A percentile compares a stretch with the other conserved stretches of the same genome.
Evolutionary conservation across 441 rosid species (phyloP).

Genomic region (Erysimum cheiri): DNA sequence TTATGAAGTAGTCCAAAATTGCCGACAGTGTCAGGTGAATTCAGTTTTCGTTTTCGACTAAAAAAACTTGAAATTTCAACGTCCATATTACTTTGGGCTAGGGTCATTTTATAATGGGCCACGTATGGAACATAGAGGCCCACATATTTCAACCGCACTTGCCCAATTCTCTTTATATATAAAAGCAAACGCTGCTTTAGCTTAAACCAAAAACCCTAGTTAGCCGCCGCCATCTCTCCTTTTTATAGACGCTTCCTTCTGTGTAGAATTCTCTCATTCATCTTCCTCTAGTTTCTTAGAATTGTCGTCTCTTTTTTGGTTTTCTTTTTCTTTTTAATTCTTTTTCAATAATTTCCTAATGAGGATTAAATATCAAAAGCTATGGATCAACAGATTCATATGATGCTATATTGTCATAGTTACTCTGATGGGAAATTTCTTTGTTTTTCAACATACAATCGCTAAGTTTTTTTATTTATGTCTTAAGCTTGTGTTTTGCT

Average conservation of each 20-base stretch:
- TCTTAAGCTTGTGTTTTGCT: constrained; percentile 5
- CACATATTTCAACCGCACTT: background rate
- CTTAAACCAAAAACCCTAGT: constrained; percentile 17
- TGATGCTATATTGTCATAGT: constrained; percentile 47
- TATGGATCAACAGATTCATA: constrained; percentile 40
- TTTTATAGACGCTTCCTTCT: constrained; percentile 32
- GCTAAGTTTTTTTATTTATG: background rate
- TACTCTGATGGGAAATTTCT: constrained; percentile 42
- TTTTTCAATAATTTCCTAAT: constrained; percentile 12
- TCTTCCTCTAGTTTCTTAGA: background rate
- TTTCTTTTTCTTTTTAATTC: background rate
- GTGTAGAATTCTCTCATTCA: fast-evolving
- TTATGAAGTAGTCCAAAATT: too few species aligned
- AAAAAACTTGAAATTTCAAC: background rate
- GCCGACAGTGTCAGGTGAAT: too few species aligned
- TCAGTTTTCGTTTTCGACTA: too few species aligned
- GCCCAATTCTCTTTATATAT: background rate
- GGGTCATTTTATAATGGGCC: constrained; percentile 8
- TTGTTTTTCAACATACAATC: background rate
- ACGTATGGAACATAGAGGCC: background rate
- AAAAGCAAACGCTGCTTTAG: background rate
- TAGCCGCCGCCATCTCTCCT: constrained; percentile 26
- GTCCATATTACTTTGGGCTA: background rate
- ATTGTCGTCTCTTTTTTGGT: background rate
- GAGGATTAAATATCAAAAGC: constrained; percentile 40